Base-by-base conservation (phyloP, 1,139 yeast species). In the Sporopachydermia cereana region DNA sequence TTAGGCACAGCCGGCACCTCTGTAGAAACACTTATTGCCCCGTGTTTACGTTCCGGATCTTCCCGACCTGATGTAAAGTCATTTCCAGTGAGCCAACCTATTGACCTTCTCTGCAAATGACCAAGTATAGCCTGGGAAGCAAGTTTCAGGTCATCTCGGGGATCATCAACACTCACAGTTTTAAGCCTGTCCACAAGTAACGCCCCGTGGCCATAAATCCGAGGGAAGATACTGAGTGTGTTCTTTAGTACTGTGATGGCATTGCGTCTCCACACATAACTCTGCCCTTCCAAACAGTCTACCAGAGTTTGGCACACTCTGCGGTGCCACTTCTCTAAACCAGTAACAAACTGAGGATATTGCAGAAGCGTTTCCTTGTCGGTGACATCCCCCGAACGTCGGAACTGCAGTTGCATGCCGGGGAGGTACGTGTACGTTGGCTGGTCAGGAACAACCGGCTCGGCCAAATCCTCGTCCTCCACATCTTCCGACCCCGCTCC, bases 221-320 rank as follows among this genome's bases (percentile, higher is more conserved):
- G 66, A 0, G 96, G 96, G 57, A 79, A 85, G 5, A 74, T 71
- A 1, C 74, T 71, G 27, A 83, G 63, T 49, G 82, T 64, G 52
- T 78, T 79, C 57, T 82, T 85, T 64, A 89, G 66, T 53, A 86
- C 76, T 2, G 84, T 82, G 49, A 89, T 84, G 2, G 86, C 75
- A 60, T 88, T 89, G 50, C 91, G 75, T 45, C 94, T 73, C 2
- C 85, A 79, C 78, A 85, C 83, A 57, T 88, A 89, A 48, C 82
- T 84, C 1, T 69, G 67, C 18, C 77, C 72, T 12, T 64, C 59
- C 42, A 85, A 65, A 12, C 83, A 70, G 5, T 66, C 59, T 2
- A 68, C 57, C 36, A 81, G 63, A 31, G 76, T 74, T 1, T 64
- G 60, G 21, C 75, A 58, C 7, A 81, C 58, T 1, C 66, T 58